A percentile compares a stretch with the other conserved stretches of the same genome.
Conservation (phyloP, 2,329 filamentous ascomycete species). For the Botrytis medusae region DNA sequence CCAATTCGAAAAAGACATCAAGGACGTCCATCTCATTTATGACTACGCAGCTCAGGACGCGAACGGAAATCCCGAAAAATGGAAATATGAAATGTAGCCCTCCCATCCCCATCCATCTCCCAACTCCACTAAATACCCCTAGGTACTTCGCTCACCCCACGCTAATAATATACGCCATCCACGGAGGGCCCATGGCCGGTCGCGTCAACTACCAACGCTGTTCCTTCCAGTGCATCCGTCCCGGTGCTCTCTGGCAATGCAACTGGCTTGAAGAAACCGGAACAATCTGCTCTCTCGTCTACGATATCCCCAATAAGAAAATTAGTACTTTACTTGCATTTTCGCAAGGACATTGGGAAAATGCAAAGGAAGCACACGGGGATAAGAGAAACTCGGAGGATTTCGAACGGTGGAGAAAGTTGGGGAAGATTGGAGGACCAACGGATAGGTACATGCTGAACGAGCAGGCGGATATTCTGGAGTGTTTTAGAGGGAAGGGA, state of each 20-base stretch:
- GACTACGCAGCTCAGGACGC: background rate
- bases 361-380: slow-evolving; percentile 51
- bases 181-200: background rate
- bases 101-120: background rate
- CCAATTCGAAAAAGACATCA: background rate
- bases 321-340: slow-evolving; percentile 52
- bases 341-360: slow-evolving; percentile 57
- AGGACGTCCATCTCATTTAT: background rate
- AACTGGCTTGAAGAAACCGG: background rate
- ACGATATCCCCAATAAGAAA: slow-evolving; percentile 1
- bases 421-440: slow-evolving; percentile 52
- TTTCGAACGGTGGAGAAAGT: slow-evolving; percentile 50
- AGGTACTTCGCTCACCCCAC: background rate
- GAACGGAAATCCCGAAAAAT: background rate
- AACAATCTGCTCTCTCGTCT: background rate
- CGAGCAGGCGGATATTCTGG: slow-evolving; percentile 53
- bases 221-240: background rate
- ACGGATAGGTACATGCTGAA: slow-evolving; percentile 51
- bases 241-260: background rate
- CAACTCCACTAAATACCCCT: background rate
- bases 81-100: background rate
- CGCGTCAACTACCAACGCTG: background rate
- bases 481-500: slow-evolving; percentile 51
- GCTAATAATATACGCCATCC: background rate
- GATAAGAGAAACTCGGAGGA: slow-evolving; percentile 55